Percentiles rank a stretch among this genome's conserved stretches.
phyloP scores from a whole-genome alignment of 2,329 filamentous ascomycete species.

The Colletotrichum liaoningense region DNA sequence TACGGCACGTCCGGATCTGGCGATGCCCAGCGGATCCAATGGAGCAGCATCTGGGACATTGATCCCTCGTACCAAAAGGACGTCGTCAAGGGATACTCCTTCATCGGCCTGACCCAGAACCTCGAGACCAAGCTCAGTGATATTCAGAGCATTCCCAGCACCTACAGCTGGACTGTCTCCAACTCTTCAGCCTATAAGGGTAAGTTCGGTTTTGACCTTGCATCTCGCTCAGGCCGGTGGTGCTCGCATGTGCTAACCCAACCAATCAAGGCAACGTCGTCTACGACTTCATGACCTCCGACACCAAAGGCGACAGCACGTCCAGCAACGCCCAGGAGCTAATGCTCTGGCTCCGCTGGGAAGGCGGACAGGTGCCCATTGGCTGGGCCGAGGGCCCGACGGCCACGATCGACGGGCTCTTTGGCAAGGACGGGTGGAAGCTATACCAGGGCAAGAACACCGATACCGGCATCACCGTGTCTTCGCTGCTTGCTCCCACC shows the following conservation, averaged over 20 bases:
- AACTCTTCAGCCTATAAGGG: slow-evolving; percentile 54
- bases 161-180: slow-evolving; percentile 51
- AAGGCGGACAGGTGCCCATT: slow-evolving; percentile 57
- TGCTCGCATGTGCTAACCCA: neutral
- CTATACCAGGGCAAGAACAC: slow-evolving; percentile 54
- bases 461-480: slow-evolving; percentile 55
- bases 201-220: neutral
- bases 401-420: slow-evolving; percentile 49
- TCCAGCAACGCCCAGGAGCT: slow-evolving; percentile 51
- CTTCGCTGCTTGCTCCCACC: slow-evolving; percentile 46
- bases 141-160: slow-evolving; percentile 52
- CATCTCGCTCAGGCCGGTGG: too few relatives aligned
- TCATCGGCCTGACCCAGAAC: slow-evolving; percentile 55
- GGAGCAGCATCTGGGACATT: slow-evolving; percentile 53
- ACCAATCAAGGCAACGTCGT: slow-evolving; percentile 48
- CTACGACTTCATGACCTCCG: slow-evolving; percentile 57
- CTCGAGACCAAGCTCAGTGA: slow-evolving; percentile 51
- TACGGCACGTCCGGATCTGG: slow-evolving; percentile 47
- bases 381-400: slow-evolving; percentile 49
- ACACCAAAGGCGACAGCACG: slow-evolving; percentile 55
- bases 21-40: slow-evolving; percentile 45
- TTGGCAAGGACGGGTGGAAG: slow-evolving; percentile 51
- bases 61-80: slow-evolving; percentile 47
- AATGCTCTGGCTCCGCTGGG: slow-evolving; percentile 58
- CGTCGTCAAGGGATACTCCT: slow-evolving; percentile 56